These are phyloP conservation scores for Malassezia psittaci DNA, from an alignment of 1,284 basidiomycete genomes.

Conservation along the genomic window DNA sequence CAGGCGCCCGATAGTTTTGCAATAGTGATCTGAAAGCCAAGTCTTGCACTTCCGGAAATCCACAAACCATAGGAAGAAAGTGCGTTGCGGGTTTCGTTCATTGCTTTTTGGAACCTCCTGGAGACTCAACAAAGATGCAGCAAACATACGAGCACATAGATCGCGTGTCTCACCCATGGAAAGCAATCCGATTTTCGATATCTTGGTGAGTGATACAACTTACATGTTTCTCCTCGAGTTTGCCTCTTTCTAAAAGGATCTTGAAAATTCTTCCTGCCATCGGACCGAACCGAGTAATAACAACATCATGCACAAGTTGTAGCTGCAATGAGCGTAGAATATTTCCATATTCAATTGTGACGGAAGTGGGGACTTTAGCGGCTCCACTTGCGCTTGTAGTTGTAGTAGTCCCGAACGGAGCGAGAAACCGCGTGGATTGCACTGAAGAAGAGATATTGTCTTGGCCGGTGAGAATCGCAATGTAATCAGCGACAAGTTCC, in stretches of 20 bases:
- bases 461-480: constrained; percentile 62
- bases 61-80: constrained; percentile 46
- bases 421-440: constrained; percentile 50
- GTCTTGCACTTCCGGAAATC: constrained; percentile 34
- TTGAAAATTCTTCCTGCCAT: constrained; percentile 74
- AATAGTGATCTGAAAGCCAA: constrained; percentile 43
- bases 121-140: constrained; percentile 33
- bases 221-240: constrained; percentile 90
- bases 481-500: constrained; percentile 53
- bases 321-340: constrained; percentile 63
- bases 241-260: constrained; percentile 74
- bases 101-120: constrained; percentile 46
- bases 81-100: constrained; percentile 39
- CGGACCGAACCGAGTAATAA: constrained; percentile 73
- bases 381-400: constrained; percentile 28
- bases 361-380: constrained; percentile 44
- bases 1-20: constrained; percentile 28
- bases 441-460: constrained; percentile 68
- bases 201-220: constrained; percentile 53
- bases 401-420: constrained; percentile 28
- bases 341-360: constrained; percentile 67
- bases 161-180: constrained; percentile 75
- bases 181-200: constrained; percentile 86
- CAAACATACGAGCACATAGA: constrained; percentile 61
- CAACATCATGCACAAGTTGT: constrained; percentile 66